Evolutionary conservation across 2,329 filamentous ascomycete species (phyloP).

Genomic region (Akanthomyces muscarius): DNA sequence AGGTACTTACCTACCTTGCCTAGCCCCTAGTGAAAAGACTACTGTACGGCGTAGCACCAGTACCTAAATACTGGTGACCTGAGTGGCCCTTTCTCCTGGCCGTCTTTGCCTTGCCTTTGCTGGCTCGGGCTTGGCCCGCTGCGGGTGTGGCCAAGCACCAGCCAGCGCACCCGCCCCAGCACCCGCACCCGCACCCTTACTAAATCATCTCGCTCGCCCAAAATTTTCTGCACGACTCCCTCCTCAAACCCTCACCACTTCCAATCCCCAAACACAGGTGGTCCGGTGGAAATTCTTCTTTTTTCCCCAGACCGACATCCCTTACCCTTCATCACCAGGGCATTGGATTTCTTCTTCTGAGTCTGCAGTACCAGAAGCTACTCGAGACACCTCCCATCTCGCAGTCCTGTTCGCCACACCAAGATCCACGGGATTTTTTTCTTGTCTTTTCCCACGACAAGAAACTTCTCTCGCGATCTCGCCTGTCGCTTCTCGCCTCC

Average conservation of each 20-base stretch:
- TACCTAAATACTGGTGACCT: too few species aligned
- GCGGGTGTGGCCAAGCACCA: not conserved
- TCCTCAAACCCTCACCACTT: slow-evolving; percentile 17
- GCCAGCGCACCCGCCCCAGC: not conserved
- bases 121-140: not conserved
- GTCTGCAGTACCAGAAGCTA: slow-evolving; percentile 10
- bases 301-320: slow-evolving; percentile 16
- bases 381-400: slow-evolving; percentile 16
- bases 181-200: not conserved
- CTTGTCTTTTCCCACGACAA: slow-evolving; percentile 10
- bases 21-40: too few species aligned
- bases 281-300: slow-evolving; percentile 16
- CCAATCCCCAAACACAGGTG: slow-evolving; percentile 17
- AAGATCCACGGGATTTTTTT: slow-evolving; percentile 14
- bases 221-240: slow-evolving; percentile 15
- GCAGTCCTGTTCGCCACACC: slow-evolving; percentile 12
- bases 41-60: too few species aligned
- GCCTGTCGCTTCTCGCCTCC: slow-evolving; percentile 9
- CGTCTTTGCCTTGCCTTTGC: not conserved
- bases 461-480: slow-evolving; percentile 11
- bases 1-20: too few species aligned
- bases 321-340: slow-evolving; percentile 17
- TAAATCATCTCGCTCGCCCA: slow-evolving; percentile 14
- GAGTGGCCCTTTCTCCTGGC: too few species aligned
- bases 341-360: slow-evolving; percentile 18